These are phyloP conservation scores for Gaeumannomyces sp. DNA, from an alignment of 2,329 filamentous ascomycete genomes.

Conservation along the genomic window DNA sequence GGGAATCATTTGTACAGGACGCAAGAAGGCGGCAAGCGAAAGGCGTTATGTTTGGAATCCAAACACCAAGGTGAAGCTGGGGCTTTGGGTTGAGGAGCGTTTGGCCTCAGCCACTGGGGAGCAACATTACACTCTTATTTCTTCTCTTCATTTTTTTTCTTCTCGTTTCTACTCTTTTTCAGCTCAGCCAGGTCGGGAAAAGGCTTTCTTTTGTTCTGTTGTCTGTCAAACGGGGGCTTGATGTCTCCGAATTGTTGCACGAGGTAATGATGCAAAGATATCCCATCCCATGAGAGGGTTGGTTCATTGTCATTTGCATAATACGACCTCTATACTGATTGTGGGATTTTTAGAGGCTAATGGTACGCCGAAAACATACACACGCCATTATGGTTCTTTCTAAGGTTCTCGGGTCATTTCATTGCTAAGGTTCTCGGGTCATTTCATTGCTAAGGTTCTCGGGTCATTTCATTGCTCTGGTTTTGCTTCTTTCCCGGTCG, in stretches of 20 bases:
- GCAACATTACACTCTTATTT: not conserved
- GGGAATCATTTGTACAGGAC: not conserved
- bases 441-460: no score
- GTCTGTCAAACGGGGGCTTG: not conserved
- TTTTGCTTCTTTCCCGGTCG: not conserved
- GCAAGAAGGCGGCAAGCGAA: conserved; percentile 1
- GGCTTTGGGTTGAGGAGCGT: not conserved
- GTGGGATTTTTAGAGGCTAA: not conserved
- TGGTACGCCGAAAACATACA: not conserved
- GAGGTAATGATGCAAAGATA: conserved; percentile 1
- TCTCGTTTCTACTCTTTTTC: not conserved
- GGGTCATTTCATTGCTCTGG: not conserved
- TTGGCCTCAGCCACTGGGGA: not conserved
- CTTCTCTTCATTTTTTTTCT: not conserved
- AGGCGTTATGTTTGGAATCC: conserved; percentile 1
- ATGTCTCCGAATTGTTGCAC: not conserved
- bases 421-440: no score
- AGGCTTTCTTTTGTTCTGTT: not conserved
- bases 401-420: not conserved
- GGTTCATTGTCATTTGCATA: not conserved
- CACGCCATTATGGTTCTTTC: not conserved
- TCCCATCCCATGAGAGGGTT: not conserved
- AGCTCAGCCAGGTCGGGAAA: not conserved
- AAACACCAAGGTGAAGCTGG: not conserved
- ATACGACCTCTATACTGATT: not conserved